These are phyloP conservation scores for Trichoderma brevicompactum DNA, from an alignment of 2,329 filamentous ascomycete genomes.

Conservation along the genomic window DNA sequence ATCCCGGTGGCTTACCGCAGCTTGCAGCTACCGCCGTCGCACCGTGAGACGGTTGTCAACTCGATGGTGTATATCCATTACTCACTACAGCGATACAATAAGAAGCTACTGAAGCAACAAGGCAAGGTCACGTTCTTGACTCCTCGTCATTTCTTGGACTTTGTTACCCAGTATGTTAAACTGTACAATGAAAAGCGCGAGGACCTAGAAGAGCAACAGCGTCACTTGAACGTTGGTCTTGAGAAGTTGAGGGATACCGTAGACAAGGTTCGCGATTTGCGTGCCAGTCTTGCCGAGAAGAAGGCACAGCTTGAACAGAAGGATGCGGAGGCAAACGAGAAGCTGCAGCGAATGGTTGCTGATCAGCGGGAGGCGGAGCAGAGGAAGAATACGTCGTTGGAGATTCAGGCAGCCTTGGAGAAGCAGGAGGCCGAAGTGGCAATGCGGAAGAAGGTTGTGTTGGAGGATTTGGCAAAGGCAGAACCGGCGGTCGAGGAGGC, in stretches of 20 bases:
- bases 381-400: constrained; percentile 82
- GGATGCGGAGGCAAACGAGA: constrained; percentile 94
- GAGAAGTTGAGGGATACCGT: constrained; percentile 97
- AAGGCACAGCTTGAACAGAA: constrained; percentile 92
- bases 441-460: constrained; percentile 78
- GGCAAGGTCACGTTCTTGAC: constrained; percentile 92
- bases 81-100: constrained; percentile 88
- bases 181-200: constrained; percentile 98
- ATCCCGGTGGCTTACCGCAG: constrained; percentile 92
- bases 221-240: constrained; percentile 95
- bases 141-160: constrained; percentile 95
- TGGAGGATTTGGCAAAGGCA: constrained; percentile 84
- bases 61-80: constrained; percentile 99
- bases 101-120: constrained; percentile 86
- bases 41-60: constrained; percentile 92
- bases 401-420: constrained; percentile 85
- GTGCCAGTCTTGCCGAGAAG: constrained; percentile 90
- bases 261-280: constrained; percentile 92
- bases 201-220: constrained; percentile 96
- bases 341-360: constrained; percentile 94
- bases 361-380: constrained; percentile 95
- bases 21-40: constrained; percentile 80
- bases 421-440: constrained; percentile 90
- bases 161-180: constrained; percentile 96
- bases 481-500: constrained; percentile 93